Conservation (phyloP, 2,329 filamentous ascomycete genomes). For the Calonectria ilicicola region DNA sequence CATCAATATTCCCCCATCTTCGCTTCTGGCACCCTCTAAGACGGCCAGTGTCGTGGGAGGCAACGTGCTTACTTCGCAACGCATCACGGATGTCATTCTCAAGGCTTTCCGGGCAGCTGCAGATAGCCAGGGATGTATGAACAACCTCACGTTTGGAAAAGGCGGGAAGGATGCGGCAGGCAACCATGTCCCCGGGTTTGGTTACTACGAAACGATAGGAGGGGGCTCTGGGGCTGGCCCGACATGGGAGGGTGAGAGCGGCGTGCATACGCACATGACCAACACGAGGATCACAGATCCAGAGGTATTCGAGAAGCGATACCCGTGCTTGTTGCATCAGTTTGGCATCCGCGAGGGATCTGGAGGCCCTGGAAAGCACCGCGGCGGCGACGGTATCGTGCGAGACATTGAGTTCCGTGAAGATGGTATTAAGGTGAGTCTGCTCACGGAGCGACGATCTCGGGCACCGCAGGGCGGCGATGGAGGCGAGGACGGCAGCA, state of each 20-base stretch:
- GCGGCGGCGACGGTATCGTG: conserved; percentile 80
- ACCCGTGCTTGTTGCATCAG: conserved; percentile 74
- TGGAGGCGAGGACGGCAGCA: conserved; percentile 74
- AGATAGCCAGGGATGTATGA: conserved; percentile 82
- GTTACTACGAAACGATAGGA: conserved; percentile 89
- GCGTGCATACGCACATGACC: conserved; percentile 88
- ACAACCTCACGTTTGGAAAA: conserved; percentile 86
- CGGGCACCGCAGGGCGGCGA: conserved; percentile 75
- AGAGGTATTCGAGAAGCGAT: conserved; percentile 82
- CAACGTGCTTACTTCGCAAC: conserved; percentile 69
- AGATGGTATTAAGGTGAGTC: conserved; percentile 26
- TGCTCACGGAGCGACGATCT: conserved; percentile 28
- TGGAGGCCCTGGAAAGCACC: conserved; percentile 68
- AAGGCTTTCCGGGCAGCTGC: conserved; percentile 83
- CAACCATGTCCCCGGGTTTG: conserved; percentile 70
- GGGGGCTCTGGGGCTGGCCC: conserved; percentile 81
- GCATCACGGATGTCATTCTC: conserved; percentile 55
- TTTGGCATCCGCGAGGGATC: conserved; percentile 74
- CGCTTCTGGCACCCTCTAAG: conserved; percentile 80
- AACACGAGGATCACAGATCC: conserved; percentile 87
- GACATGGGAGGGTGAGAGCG: conserved; percentile 78
- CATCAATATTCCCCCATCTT: conserved; percentile 78
- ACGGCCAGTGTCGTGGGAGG: conserved; percentile 85
- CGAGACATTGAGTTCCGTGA: conserved; percentile 78
- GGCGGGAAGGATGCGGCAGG: conserved; percentile 74